Percentiles rank a stretch among this genome's conserved stretches.
phyloP scores from a whole-genome alignment of 345 rosid genomes.

The Arabidopsis suecica region DNA sequence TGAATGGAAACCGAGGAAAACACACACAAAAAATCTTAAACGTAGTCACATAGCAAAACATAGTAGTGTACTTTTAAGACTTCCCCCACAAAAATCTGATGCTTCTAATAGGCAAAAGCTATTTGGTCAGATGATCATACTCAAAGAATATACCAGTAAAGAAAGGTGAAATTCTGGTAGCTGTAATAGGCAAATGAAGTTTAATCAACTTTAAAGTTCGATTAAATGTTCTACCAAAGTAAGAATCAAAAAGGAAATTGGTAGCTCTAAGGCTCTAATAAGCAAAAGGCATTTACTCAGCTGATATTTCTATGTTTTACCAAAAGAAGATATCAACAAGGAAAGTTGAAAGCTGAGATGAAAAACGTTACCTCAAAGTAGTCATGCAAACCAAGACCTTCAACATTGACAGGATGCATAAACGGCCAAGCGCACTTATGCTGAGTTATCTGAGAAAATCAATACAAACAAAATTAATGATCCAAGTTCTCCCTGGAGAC shows the following conservation, averaged over 20 bases:
- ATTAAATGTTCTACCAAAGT: background rate
- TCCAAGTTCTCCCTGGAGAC: background rate
- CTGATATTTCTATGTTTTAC: background rate
- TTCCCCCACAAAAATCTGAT: background rate
- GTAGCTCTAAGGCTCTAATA: background rate
- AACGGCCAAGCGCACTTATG: constrained; percentile 94
- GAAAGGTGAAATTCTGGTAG: background rate
- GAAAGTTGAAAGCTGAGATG: background rate
- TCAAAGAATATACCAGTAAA: background rate
- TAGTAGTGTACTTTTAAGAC: constrained; percentile 3
- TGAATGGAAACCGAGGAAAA: background rate
- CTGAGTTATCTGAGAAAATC: constrained; percentile 67
- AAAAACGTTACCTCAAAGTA: constrained; percentile 66
- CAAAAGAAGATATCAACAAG: constrained; percentile 12
- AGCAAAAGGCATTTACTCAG: background rate
- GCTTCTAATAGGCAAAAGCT: constrained; percentile 4
- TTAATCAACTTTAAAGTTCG: constrained; percentile 1
- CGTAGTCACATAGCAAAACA: constrained; percentile 6
- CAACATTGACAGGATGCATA: constrained; percentile 88
- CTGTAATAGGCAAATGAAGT: background rate
- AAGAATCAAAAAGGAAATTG: background rate
- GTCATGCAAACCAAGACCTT: constrained; percentile 84
- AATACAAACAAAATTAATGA: constrained; percentile 1
- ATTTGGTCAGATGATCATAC: background rate
- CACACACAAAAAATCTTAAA: background rate